Evolutionary conservation across 176 grass and related monocot species (phyloP), one percentile per base, ranked within the genome.

Genomic region (Canna indica): DNA sequence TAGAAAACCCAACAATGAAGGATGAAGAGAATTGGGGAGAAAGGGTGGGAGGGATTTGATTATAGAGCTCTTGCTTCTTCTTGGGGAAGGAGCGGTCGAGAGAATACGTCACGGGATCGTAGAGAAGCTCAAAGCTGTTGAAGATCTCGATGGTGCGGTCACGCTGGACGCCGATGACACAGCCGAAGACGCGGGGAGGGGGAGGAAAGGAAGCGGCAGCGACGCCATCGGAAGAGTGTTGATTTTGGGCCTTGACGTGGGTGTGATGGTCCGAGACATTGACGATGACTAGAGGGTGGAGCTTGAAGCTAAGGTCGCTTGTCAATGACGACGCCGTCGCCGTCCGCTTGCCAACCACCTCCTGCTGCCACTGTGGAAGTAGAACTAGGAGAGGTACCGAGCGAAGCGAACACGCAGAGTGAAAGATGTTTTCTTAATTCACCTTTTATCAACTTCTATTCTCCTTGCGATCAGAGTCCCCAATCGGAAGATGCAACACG

Each of bases 11-110:
- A 61, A 30, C 7, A 32, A 30, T 9, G 26, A 30, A 14, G 26
- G 31, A 61, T 12, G 27, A 10, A 61, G 9, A 61, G 20, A 61
- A 18, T 4, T 10, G 76, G 24, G 64, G 18, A 73, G 46, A 62
- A 47, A 68, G 47, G 75, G 47, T 6, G 0, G 36, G 25, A 24
- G 27, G 67, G 58, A 8, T 61, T 31, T 4, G n/a, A 61, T 61
- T 87, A 97, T 89, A 97, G 50, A 97, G 84, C 76, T 97, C 94
- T 56, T 92, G 94, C 80, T 97, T 97, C 72, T 97, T 97, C 89
- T 90, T 86, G 20, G 92, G 94, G 86, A 92, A 97, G 75, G 71
- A 68, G 78, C 94, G 94, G 32, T 97, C 86, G 36, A 97, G 94
- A 68, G 82, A 85, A 41, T 85, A 77, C 52, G 86, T 77, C 47